Percentiles rank a stretch among this genome's conserved stretches.
phyloP scores from a whole-genome alignment of 2,329 filamentous ascomycete genomes.

The Alternaria hordeiaustralica region DNA sequence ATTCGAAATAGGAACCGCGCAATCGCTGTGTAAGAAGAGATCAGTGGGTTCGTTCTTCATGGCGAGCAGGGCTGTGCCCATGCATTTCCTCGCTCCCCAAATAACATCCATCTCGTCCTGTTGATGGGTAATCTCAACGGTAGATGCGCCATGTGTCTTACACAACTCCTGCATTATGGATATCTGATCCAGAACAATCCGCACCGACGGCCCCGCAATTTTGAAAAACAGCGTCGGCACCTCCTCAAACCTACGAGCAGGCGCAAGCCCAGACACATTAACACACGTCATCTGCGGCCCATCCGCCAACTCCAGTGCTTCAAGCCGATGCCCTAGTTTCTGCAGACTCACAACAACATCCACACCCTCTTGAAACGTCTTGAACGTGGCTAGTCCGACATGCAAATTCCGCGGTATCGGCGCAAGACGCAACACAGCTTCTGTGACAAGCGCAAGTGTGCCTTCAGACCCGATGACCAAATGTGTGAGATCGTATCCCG shows the following conservation, averaged over 20 bases:
- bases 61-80: constrained; percentile 72
- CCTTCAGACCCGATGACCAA: constrained; percentile 91
- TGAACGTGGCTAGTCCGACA: constrained; percentile 74
- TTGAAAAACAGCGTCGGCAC: constrained; percentile 75
- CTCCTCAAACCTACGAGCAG: constrained; percentile 66
- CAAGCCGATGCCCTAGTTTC: constrained; percentile 77
- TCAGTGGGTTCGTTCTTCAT: constrained; percentile 43
- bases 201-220: constrained; percentile 66
- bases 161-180: constrained; percentile 66
- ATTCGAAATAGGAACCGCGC: constrained; percentile 75
- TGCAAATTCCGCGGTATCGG: constrained; percentile 77
- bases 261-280: constrained; percentile 64
- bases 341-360: constrained; percentile 76
- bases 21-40: constrained; percentile 75
- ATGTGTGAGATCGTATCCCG: constrained; percentile 88
- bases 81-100: constrained; percentile 77
- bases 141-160: constrained; percentile 62
- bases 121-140: constrained; percentile 69
- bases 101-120: constrained; percentile 68
- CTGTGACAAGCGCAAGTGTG: constrained; percentile 87
- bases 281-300: constrained; percentile 80
- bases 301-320: constrained; percentile 87
- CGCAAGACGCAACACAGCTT: constrained; percentile 84
- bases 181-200: constrained; percentile 76
- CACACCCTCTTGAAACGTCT: constrained; percentile 71